Percentiles rank a stretch among this genome's conserved stretches.
These are phyloP conservation scores for Hygrophorus russula DNA, from an alignment of 768 basidiomycete genomes.

Conservation along the genomic window DNA sequence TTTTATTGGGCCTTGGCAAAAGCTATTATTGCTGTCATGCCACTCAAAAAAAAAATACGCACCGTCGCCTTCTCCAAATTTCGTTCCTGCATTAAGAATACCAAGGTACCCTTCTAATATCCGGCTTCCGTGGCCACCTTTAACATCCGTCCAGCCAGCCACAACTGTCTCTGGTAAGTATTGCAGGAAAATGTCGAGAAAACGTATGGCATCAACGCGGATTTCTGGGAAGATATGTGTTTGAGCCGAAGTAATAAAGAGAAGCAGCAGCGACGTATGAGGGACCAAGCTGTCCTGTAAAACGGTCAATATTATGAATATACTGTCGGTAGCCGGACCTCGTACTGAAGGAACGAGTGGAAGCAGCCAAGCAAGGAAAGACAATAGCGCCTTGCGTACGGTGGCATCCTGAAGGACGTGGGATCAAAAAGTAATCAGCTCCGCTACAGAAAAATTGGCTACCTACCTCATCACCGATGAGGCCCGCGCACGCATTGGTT, in stretches of 20 bases:
- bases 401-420: constrained; percentile 50
- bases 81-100: constrained; percentile 60
- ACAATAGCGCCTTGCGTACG: constrained; percentile 64
- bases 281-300: constrained; percentile 58
- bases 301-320: not conserved
- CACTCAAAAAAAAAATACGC: constrained; percentile 3
- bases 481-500: constrained; percentile 48
- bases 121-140: constrained; percentile 43
- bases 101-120: constrained; percentile 74
- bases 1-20: constrained; percentile 22
- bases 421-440: not conserved
- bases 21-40: not conserved
- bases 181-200: constrained; percentile 66
- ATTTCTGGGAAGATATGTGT: constrained; percentile 96
- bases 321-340: not conserved
- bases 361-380: constrained; percentile 66
- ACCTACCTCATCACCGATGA: constrained; percentile 76
- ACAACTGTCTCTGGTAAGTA: constrained; percentile 57
- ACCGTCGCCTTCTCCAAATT: constrained; percentile 49
- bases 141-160: constrained; percentile 52
- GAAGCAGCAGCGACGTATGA: constrained; percentile 62
- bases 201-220: constrained; percentile 77
- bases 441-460: no score
- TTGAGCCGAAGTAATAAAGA: constrained; percentile 85
- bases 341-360: constrained; percentile 48